Conservation (phyloP, 129 eudicot species). For the Ambrosia artemisiifolia region DNA sequence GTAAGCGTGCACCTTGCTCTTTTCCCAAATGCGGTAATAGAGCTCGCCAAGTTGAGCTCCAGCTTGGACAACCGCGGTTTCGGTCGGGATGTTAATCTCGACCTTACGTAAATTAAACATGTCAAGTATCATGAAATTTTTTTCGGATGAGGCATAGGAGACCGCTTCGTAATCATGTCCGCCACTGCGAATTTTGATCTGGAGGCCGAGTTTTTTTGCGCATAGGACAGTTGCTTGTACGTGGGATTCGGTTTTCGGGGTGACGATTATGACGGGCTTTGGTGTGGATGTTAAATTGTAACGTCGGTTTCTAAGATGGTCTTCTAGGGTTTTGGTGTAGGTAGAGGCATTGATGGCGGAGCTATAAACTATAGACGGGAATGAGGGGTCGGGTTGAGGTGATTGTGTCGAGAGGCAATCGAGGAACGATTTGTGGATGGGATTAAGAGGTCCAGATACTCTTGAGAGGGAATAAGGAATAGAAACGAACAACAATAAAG, state of each 20-base stretch:
- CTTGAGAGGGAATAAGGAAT: too few relatives aligned
- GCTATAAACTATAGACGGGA: slow-evolving; percentile 33
- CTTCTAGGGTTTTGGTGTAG: slow-evolving; percentile 29
- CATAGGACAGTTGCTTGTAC: slow-evolving; percentile 43
- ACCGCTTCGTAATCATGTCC: slow-evolving; percentile 36
- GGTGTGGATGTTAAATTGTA: slow-evolving; percentile 37
- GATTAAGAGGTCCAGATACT: neutral
- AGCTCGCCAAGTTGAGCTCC: slow-evolving; percentile 36
- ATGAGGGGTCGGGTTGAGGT: slow-evolving; percentile 28
- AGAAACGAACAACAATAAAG: too few relatives aligned
- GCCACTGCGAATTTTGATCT: slow-evolving; percentile 37
- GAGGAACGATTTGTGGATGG: slow-evolving; percentile 19
- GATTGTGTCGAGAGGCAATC: slow-evolving; percentile 25
- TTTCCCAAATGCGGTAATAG: slow-evolving; percentile 30
- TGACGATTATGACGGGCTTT: slow-evolving; percentile 43
- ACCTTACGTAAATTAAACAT: slow-evolving; percentile 25
- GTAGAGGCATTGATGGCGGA: slow-evolving; percentile 27
- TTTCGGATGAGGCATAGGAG: slow-evolving; percentile 22
- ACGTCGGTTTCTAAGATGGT: slow-evolving; percentile 41
- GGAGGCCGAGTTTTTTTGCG: slow-evolving; percentile 28
- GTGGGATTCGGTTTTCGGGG: slow-evolving; percentile 36
- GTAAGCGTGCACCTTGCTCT: slow-evolving; percentile 39
- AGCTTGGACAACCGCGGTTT: slow-evolving; percentile 23
- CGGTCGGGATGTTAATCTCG: slow-evolving; percentile 7
- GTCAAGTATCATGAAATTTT: slow-evolving; percentile 28